phyloP scores from a whole-genome alignment of 2,329 filamentous ascomycete species.

The Alternaria arborescens region DNA sequence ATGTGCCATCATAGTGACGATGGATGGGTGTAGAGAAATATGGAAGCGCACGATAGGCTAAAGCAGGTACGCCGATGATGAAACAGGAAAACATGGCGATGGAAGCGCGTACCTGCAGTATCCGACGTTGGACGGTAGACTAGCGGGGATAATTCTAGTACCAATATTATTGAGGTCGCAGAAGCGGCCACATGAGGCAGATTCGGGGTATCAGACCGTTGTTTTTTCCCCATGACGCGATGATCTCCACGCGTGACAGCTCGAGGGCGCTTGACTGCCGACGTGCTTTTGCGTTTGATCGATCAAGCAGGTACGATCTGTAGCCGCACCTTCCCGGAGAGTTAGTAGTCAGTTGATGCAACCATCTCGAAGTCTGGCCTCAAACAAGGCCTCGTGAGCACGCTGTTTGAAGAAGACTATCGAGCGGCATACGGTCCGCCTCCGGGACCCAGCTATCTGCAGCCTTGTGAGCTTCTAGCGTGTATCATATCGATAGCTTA shows the following conservation, averaged over 20 bases:
- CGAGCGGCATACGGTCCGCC: slow-evolving; percentile 7
- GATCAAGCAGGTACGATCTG: neutral
- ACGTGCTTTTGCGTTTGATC: slow-evolving; percentile 2
- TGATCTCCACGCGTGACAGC: neutral
- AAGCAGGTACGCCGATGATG: slow-evolving; percentile 20
- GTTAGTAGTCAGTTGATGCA: slow-evolving; percentile 1
- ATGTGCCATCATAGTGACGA: neutral
- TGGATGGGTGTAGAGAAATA: neutral
- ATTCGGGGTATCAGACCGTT: neutral
- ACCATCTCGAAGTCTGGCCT: neutral
- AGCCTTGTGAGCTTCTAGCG: neutral
- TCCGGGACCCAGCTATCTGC: neutral
- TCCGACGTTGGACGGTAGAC: slow-evolving; percentile 1
- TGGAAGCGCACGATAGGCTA: slow-evolving; percentile 4
- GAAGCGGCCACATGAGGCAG: slow-evolving; percentile 8
- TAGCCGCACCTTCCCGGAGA: neutral
- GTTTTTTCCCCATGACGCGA: slow-evolving; percentile 5
- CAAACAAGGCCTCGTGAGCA: slow-evolving; percentile 2
- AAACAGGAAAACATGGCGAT: slow-evolving; percentile 3
- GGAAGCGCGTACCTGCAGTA: slow-evolving; percentile 16
- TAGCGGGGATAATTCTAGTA: neutral
- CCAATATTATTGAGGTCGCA: slow-evolving; percentile 10
- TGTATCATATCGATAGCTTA: slow-evolving; percentile 7
- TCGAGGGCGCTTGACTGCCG: neutral
- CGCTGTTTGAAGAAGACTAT: neutral